Conservation (phyloP, 139 green algal species). For the Chlorella sp. region DNA sequence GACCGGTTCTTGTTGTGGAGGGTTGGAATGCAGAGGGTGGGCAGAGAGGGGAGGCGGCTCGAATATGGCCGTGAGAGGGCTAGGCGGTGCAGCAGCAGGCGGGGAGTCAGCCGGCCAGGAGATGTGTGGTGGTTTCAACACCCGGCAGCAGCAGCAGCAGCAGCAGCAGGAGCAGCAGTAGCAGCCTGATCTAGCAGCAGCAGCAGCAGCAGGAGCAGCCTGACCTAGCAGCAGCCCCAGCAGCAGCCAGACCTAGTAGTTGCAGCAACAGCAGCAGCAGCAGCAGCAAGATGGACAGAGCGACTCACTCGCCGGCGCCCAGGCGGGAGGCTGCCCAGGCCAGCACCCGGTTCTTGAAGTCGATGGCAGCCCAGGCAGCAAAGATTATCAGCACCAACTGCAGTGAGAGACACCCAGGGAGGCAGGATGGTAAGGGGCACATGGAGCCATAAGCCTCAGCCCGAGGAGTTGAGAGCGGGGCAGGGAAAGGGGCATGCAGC, state of each 20-base stretch:
- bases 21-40: too few species aligned
- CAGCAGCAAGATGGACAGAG: too few species aligned
- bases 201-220: neutral
- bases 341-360: slow-evolving; percentile 33
- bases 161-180: neutral
- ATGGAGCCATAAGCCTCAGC: too few species aligned
- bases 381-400: slow-evolving; percentile 34
- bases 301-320: neutral
- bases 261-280: neutral
- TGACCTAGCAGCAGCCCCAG: neutral
- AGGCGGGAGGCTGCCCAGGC: neutral
- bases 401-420: too few species aligned
- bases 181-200: neutral
- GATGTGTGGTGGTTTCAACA: too few species aligned
- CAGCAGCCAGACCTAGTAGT: neutral
- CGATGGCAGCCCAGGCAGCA: slow-evolving; percentile 27
- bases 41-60: neutral
- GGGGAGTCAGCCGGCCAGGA: too few species aligned
- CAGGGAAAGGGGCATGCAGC: too few species aligned
- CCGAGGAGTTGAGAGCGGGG: too few species aligned
- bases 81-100: too few species aligned
- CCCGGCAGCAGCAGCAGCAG: too few species aligned
- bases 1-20: too few species aligned
- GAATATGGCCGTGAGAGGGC: neutral
- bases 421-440: too few species aligned